A percentile compares a stretch with the other conserved stretches of the same genome.
Conservation (phyloP, 2,329 filamentous ascomycete species). For the Botrytis tulipae region DNA sequence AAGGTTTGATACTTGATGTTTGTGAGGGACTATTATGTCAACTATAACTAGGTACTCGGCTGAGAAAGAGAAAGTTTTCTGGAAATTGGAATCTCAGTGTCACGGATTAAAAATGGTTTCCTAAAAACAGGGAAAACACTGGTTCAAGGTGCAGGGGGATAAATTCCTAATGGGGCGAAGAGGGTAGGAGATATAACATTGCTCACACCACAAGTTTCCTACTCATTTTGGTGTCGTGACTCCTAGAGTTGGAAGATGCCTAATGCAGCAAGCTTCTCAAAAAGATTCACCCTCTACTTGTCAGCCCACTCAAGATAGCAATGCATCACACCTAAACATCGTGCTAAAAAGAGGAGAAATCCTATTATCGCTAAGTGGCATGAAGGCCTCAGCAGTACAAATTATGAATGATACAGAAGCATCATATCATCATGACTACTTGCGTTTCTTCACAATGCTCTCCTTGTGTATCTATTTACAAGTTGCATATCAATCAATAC, state of each 20-base stretch:
- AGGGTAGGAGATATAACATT: no score
- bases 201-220: not conserved
- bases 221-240: not conserved
- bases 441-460: not conserved
- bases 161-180: no score
- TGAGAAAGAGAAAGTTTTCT: no score
- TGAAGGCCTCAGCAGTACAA: not conserved
- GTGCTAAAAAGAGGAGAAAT: not conserved
- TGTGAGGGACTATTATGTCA: no score
- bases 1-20: no score
- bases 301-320: rapidly evolving
- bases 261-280: not conserved
- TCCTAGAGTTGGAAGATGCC: rapidly evolving
- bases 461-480: not conserved
- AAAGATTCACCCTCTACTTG: rapidly evolving
- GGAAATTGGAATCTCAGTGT: no score
- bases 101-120: rapidly evolving
- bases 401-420: not conserved
- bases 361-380: not conserved
- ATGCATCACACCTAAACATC: not conserved
- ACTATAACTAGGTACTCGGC: no score
- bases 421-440: not conserved
- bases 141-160: no score
- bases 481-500: not conserved
- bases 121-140: no score